A percentile compares a stretch with the other conserved stretches of the same genome.
Conservation (phyloP, 129 eudicot species). For the Deinandra increscens region DNA sequence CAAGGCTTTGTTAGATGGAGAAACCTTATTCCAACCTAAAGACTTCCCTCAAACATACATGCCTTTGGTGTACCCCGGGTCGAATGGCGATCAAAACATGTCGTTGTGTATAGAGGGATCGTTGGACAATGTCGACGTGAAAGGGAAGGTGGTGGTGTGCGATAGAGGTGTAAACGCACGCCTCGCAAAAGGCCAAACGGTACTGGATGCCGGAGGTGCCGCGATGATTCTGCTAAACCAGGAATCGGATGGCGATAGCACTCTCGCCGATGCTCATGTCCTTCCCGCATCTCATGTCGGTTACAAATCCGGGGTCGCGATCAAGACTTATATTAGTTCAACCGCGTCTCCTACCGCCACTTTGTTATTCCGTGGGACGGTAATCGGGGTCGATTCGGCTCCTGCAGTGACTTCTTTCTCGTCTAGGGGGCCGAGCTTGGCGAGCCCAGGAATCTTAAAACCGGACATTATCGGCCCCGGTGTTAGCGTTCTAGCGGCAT, state of each 20-base stretch:
- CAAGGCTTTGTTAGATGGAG: conserved; percentile 31
- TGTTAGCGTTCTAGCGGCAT: conserved; percentile 54
- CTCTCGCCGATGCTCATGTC: conserved; percentile 36
- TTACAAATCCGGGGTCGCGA: conserved; percentile 28
- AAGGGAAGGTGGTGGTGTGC: conserved; percentile 51
- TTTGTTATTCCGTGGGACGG: conserved; percentile 38
- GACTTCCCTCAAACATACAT: conserved; percentile 32
- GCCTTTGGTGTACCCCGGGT: conserved; percentile 47
- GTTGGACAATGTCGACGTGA: conserved; percentile 24
- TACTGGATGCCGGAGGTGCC: conserved; percentile 43
- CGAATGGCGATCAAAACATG: conserved; percentile 22
- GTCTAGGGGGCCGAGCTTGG: conserved; percentile 50
- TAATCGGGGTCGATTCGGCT: conserved; percentile 35
- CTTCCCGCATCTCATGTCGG: conserved; percentile 51
- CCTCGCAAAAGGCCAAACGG: conserved; percentile 37
- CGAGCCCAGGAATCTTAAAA: conserved; percentile 56
- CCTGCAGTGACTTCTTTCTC: conserved; percentile 49
- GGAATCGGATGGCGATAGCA: conserved; percentile 21
- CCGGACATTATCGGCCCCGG: conserved; percentile 76
- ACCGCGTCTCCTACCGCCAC: conserved; percentile 35
- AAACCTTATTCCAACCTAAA: conserved; percentile 46
- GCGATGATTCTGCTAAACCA: conserved; percentile 45
- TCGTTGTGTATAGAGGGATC: conserved; percentile 39
- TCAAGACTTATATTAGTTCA: conserved; percentile 38
- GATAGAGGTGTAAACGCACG: conserved; percentile 34